Evolutionary conservation across 129 eudicot species (phyloP).

Genomic region (Flaveria bidentis): DNA sequence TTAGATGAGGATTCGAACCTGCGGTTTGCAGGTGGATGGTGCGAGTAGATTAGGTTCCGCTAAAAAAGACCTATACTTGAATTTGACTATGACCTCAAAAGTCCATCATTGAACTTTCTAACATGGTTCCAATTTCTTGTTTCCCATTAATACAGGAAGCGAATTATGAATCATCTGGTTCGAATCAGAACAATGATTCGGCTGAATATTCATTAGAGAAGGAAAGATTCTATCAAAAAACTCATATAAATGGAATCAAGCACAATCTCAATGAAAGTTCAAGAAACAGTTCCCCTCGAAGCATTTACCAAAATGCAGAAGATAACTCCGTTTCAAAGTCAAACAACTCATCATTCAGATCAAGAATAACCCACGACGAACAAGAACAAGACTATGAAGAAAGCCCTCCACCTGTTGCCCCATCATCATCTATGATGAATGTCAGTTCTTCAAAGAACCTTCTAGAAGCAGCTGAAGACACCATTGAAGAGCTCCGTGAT

Average conservation of each 20-base stretch:
- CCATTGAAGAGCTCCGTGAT: slow-evolving; percentile 77
- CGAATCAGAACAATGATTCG: slow-evolving; percentile 43
- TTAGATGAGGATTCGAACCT: too few species aligned
- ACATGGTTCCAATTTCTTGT: slow-evolving; percentile 22
- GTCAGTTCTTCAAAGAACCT: slow-evolving; percentile 58
- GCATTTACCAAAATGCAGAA: slow-evolving; percentile 41
- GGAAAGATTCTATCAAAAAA: slow-evolving; percentile 31
- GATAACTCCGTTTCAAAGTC: slow-evolving; percentile 52
- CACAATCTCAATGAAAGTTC: slow-evolving; percentile 31
- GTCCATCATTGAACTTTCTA: not conserved
- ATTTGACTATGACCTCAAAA: slow-evolving; percentile 13
- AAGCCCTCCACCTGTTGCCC: slow-evolving; percentile 32
- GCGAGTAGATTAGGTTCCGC: too few species aligned
- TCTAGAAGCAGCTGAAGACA: slow-evolving; percentile 79
- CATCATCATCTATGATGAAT: slow-evolving; percentile 39
- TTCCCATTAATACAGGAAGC: slow-evolving; percentile 48
- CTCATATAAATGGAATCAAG: slow-evolving; percentile 36
- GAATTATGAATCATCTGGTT: slow-evolving; percentile 47
- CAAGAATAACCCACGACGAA: slow-evolving; percentile 37
- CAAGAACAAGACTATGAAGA: slow-evolving; percentile 41
- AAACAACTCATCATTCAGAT: slow-evolving; percentile 48
- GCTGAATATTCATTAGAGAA: slow-evolving; percentile 44
- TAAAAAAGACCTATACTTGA: too few species aligned
- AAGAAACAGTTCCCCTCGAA: slow-evolving; percentile 34
- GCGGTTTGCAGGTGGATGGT: too few species aligned